Percentiles rank a stretch among this genome's conserved stretches.
These are phyloP conservation scores for Teratosphaeria destructans DNA, from an alignment of 2,329 filamentous ascomycete species.

Conservation along the genomic window DNA sequence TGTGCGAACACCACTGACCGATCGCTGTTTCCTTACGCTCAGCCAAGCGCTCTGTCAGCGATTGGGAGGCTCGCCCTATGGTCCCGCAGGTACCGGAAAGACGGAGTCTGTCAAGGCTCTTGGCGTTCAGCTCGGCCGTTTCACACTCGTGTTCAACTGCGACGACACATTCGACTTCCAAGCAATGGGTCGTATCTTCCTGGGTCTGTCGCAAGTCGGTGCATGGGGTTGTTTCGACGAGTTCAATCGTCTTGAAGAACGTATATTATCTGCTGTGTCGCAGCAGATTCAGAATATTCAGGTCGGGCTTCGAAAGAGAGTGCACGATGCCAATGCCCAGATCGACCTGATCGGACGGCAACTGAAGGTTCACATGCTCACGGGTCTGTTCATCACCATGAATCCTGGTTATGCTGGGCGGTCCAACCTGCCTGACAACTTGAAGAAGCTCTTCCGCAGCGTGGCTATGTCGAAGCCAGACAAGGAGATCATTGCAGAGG, in stretches of 20 bases:
- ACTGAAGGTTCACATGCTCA: conserved; percentile 80
- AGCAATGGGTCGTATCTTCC: conserved; percentile 98
- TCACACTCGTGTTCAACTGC: conserved; percentile 98
- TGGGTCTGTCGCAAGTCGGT: conserved; percentile 97
- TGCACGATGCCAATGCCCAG: conserved; percentile 69
- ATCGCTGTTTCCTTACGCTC: conserved; percentile 95
- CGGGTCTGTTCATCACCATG: conserved; percentile 99
- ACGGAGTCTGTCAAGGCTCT: conserved; percentile 98
- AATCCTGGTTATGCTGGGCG: conserved; percentile 97
- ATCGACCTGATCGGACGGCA: conserved; percentile 93
- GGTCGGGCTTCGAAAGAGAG: conserved; percentile 78
- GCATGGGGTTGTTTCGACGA: conserved; percentile 99
- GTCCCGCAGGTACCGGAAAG: conserved; percentile 94
- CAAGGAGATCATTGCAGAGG: conserved; percentile 97
- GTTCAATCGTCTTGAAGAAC: conserved; percentile 97
- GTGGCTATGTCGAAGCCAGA: conserved; percentile 99
- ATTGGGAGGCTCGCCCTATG: conserved; percentile 92
- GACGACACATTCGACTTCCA: conserved; percentile 99
- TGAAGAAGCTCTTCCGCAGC: conserved; percentile 99
- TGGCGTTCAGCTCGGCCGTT: conserved; percentile 89
- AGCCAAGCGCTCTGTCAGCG: conserved; percentile 92
- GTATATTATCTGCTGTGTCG: conserved; percentile 93
- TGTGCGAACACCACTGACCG: conserved; percentile 90
- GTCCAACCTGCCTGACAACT: conserved; percentile 94
- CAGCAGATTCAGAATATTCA: conserved; percentile 99